Conservation (phyloP, 371 early-diverging fungal genomes). For the Rhizopus delemar region DNA sequence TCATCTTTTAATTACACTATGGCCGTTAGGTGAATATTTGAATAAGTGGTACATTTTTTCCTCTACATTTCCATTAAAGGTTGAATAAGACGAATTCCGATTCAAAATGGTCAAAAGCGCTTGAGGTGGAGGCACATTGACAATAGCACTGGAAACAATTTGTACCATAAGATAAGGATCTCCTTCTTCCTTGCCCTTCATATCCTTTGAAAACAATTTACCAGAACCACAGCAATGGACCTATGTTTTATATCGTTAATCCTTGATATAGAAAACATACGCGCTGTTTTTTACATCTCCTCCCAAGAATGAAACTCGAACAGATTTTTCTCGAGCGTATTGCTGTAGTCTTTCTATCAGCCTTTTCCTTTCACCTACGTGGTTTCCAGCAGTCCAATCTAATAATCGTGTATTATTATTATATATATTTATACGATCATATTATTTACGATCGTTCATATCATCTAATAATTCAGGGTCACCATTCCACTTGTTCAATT, state of each 20-base stretch:
- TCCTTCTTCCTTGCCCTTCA: slow-evolving; percentile 51
- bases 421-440: slow-evolving; percentile 2
- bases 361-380: slow-evolving; percentile 67
- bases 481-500: slow-evolving; percentile 67
- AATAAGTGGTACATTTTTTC: slow-evolving; percentile 49
- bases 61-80: slow-evolving; percentile 39
- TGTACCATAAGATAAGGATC: slow-evolving; percentile 77
- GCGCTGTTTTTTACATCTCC: slow-evolving; percentile 67
- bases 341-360: slow-evolving; percentile 68
- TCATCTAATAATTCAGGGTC: slow-evolving; percentile 81
- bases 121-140: slow-evolving; percentile 59
- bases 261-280: neutral
- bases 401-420: neutral
- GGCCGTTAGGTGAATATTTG: slow-evolving; percentile 41
- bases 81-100: slow-evolving; percentile 35
- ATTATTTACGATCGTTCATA: slow-evolving; percentile 60
- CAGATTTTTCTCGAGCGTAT: slow-evolving; percentile 59
- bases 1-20: slow-evolving; percentile 21
- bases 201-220: slow-evolving; percentile 50
- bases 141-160: slow-evolving; percentile 77
- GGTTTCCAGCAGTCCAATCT: slow-evolving; percentile 69
- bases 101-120: slow-evolving; percentile 39
- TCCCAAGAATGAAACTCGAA: slow-evolving; percentile 77
- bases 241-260: neutral
- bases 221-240: slow-evolving; percentile 80